Conservation (phyloP, 108 stramenopile genomes). For the Cafeteria roenbergensis region DNA sequence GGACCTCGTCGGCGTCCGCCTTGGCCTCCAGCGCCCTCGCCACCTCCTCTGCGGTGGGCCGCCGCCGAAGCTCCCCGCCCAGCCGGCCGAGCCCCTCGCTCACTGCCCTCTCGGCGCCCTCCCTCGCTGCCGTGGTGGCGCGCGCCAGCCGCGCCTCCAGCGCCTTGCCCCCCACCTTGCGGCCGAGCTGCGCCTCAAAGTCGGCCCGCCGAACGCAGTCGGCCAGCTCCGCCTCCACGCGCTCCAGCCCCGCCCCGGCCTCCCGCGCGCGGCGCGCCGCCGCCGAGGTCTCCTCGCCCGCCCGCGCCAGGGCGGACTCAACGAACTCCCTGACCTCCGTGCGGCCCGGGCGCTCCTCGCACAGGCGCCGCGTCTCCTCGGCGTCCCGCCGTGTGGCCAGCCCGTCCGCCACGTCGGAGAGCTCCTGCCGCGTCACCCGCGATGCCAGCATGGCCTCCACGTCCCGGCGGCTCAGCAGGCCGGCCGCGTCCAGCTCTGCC, state of each 20-base stretch:
- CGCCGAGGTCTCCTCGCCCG: not conserved
- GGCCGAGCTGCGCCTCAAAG: not conserved
- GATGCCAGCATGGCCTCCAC: not conserved
- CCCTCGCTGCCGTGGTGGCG: too few relatives aligned
- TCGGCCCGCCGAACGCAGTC: too few relatives aligned
- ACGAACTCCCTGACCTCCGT: not conserved
- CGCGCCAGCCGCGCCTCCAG: not conserved
- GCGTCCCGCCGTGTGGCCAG: not conserved
- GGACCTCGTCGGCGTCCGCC: not conserved
- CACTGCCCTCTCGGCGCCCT: not conserved
- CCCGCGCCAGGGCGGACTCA: not conserved
- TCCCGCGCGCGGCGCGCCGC: not conserved
- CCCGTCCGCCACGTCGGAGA: not conserved
- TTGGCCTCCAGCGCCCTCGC: not conserved
- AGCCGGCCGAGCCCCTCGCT: not conserved
- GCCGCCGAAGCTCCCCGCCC: too few relatives aligned
- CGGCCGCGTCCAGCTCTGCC: not conserved
- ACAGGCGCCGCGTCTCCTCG: not conserved
- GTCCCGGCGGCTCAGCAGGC: too few relatives aligned
- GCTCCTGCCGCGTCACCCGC: not conserved
- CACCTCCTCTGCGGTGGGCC: not conserved
- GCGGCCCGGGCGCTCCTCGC: too few relatives aligned
- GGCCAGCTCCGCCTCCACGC: not conserved
- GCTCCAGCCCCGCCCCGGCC: too few relatives aligned
- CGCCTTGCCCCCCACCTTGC: not conserved